These are phyloP conservation scores for Clitoria ternatea DNA, from an alignment of 306 rosid genomes.

Conservation along the genomic window DNA sequence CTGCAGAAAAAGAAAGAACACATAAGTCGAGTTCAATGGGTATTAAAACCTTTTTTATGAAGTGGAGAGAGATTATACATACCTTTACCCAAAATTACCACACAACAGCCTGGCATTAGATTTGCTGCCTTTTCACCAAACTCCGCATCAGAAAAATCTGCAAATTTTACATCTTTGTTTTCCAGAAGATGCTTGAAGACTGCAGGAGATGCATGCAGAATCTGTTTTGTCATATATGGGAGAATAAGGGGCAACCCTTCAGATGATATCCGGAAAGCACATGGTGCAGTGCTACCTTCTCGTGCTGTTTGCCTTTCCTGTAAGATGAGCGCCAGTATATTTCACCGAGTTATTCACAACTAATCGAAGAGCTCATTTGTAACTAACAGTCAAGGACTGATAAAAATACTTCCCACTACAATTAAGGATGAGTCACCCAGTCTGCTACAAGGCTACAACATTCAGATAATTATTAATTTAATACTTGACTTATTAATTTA, in stretches of 20 bases:
- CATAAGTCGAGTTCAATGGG: background rate
- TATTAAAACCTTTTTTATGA: background rate
- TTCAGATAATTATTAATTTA: background rate
- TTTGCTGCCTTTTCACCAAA: constrained; percentile 65
- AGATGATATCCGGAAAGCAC: constrained; percentile 84
- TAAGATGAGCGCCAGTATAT: constrained; percentile 8
- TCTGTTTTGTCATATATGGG: constrained; percentile 78
- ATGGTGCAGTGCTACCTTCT: constrained; percentile 75
- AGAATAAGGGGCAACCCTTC: constrained; percentile 94
- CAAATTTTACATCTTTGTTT: constrained; percentile 67
- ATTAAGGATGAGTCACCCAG: background rate
- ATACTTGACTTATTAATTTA: background rate
- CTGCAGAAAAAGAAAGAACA: constrained; percentile 38
- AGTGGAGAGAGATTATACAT: constrained; percentile 17
- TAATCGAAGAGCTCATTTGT: background rate
- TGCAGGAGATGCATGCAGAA: constrained; percentile 55
- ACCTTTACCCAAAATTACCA: constrained; percentile 71
- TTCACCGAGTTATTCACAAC: constrained; percentile 12
- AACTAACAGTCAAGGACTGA: background rate
- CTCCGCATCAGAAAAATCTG: constrained; percentile 72
- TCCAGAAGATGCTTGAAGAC: constrained; percentile 85
- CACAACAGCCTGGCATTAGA: constrained; percentile 84
- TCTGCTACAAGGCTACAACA: background rate
- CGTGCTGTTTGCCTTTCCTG: constrained; percentile 95
- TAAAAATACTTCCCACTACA: background rate